Base-by-base conservation (phyloP, 2,329 filamentous ascomycete genomes). In the Aspergillus alliaceus region DNA sequence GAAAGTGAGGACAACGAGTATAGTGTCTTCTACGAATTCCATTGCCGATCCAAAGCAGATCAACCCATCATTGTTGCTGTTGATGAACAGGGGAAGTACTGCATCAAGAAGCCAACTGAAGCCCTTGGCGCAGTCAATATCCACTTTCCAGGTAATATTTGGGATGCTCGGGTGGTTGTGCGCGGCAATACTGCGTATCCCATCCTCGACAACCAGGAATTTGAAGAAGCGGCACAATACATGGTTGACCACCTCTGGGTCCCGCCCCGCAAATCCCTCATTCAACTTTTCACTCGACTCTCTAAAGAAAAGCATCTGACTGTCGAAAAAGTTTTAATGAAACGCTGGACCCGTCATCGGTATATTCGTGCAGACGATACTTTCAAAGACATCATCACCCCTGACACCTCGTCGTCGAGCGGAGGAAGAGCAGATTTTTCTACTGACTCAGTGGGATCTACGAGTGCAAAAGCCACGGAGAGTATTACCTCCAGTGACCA, bases 111-210 rank as follows among this genome's bases (percentile, higher is more conserved):
- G 24, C 64, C 68, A 6, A 59, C 62, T 8, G 50, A 58, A 15
- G 58, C 58, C 2, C 64, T 78, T 3, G 75, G 74, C 3, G 64
- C 65, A 3, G 69, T 76, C 9, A 73, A 73, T 57, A 48, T 78
- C 3, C 76, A 77, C 51, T 75, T 72, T 48, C 77, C 76, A 3
- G 60, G 59, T 1, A 64, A 69, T 8, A 69, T 68, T 15, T 79
- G 77, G 77, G 77, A 79, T 66, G 69, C 74, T 27, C 69, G 68
- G 15, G 63, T 70, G 1, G 59, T 66, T 18, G 44, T 79, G 15
- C 66, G 58, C 37, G 72, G 75, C 1, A 54, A 54, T 14, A 58
- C 65, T 27, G 60, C 68, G 22, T 69, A 70, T 60, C 37, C 54
- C 6, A 49, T 56, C 4, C 64, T 64, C 20, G 53, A 58, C 24